Percentiles rank a stretch among this genome's conserved stretches.
These are phyloP conservation scores for Houttuynia cordata DNA, from an alignment of 164 flowering plant species.

Conservation along the genomic window DNA sequence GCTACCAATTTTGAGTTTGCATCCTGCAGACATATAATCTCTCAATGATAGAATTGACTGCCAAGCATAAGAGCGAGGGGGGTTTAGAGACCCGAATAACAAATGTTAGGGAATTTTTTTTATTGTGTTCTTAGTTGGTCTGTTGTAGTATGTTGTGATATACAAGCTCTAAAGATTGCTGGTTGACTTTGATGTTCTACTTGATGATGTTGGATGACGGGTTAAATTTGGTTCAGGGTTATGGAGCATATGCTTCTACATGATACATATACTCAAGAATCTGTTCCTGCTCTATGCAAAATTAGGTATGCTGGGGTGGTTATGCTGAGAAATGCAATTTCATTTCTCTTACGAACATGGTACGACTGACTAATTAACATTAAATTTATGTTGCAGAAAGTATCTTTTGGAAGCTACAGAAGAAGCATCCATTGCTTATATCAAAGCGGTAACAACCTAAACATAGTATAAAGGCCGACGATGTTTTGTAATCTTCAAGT, in stretches of 20 bases:
- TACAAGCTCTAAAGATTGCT: too few relatives aligned
- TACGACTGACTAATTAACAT: neutral
- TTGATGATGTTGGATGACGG: too few relatives aligned
- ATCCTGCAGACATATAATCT: too few relatives aligned
- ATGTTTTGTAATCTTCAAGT: neutral
- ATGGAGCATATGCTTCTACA: conserved; percentile 69
- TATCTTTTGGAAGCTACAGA: conserved; percentile 88
- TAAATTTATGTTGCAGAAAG: conserved; percentile 37
- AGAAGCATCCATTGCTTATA: conserved; percentile 89
- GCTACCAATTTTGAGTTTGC: too few relatives aligned
- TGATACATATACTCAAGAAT: conserved; percentile 74
- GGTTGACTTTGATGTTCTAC: neutral
- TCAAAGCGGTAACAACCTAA: conserved; percentile 55
- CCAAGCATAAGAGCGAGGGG: too few relatives aligned
- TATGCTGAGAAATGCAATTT: neutral
- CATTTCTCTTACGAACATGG: neutral
- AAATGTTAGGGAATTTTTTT: too few relatives aligned
- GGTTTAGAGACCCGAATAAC: too few relatives aligned
- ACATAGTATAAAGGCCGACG: neutral
- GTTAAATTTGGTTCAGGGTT: conserved; percentile 32
- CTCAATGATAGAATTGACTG: too few relatives aligned
- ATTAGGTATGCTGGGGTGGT: conserved; percentile 50
- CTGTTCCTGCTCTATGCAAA: conserved; percentile 83
- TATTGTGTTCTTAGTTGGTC: too few relatives aligned
- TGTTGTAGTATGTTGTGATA: too few relatives aligned